Evolutionary conservation across 208 protist species (phyloP).

Genomic region (Crithidia brevicula): DNA sequence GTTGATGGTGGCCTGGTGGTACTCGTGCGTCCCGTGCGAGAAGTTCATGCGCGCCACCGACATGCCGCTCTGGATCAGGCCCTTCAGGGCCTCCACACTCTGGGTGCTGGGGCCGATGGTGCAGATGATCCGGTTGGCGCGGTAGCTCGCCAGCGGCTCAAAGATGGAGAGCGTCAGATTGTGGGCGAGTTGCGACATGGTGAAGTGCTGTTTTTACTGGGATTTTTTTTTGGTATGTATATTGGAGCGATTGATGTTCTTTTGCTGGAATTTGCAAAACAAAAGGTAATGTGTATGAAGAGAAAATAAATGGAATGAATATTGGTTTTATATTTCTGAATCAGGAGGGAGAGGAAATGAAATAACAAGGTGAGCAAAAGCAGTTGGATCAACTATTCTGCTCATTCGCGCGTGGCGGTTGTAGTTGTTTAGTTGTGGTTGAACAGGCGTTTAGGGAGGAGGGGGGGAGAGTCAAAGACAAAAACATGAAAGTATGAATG

Average conservation of each 20-base stretch:
- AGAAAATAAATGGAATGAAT: too few relatives aligned
- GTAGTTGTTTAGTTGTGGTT: too few relatives aligned
- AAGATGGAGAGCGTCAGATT: constrained; percentile 91
- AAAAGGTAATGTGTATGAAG: too few relatives aligned
- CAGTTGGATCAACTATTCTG: constrained; percentile 1
- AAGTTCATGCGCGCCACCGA: constrained; percentile 98
- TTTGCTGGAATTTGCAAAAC: too few relatives aligned
- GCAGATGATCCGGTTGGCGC: constrained; percentile 95
- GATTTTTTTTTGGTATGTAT: not conserved
- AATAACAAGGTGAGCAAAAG: too few relatives aligned
- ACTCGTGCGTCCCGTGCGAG: constrained; percentile 97
- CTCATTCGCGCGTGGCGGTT: not conserved
- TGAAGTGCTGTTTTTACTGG: not conserved
- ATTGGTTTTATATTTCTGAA: too few relatives aligned
- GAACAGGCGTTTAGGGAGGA: too few relatives aligned
- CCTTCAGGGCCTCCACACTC: constrained; percentile 92
- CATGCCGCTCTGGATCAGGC: constrained; percentile 96
- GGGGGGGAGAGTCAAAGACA: too few relatives aligned
- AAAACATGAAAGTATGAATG: not conserved
- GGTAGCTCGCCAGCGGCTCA: constrained; percentile 77
- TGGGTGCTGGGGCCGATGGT: constrained; percentile 97
- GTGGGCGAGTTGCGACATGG: constrained; percentile 89
- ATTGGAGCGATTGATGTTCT: not conserved
- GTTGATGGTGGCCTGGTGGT: constrained; percentile 94
- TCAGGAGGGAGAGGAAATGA: too few relatives aligned